These are phyloP conservation scores for Telfairia occidentalis DNA, from an alignment of 331 rosid species.

Conservation along the genomic window DNA sequence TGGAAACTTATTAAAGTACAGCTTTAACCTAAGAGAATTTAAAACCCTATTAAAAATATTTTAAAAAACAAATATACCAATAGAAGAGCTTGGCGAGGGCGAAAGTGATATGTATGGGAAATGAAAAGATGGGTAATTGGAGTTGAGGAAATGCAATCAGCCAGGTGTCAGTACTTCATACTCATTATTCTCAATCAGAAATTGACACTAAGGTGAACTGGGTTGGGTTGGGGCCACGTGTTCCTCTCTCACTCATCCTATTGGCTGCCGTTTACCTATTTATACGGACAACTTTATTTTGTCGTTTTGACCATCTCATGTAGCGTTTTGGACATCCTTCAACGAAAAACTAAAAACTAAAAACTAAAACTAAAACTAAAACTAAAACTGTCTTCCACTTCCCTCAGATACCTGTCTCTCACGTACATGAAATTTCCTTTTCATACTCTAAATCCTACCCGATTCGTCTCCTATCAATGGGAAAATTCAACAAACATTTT, in stretches of 20 bases:
- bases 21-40: no score
- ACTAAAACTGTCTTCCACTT: not conserved
- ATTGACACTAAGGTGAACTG: not conserved
- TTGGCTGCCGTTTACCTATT: not conserved
- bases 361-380: no score
- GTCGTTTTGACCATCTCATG: slow-evolving; percentile 2
- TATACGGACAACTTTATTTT: not conserved
- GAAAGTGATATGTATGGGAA: not conserved
- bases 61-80: no score
- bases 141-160: not conserved
- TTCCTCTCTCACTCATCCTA: not conserved
- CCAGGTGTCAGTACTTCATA: not conserved
- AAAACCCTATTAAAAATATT: no score
- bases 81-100: no score
- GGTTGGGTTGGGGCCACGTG: not conserved
- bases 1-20: no score
- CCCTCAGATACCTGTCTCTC: not conserved
- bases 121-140: not conserved
- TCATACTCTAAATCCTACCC: not conserved
- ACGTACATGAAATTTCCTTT: not conserved
- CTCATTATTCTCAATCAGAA: not conserved
- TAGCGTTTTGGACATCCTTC: not conserved
- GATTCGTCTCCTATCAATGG: not conserved
- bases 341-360: no score
- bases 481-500: no score